Conservation (phyloP, 2,329 filamentous ascomycete species). For the Lizonia empirigonia region DNA sequence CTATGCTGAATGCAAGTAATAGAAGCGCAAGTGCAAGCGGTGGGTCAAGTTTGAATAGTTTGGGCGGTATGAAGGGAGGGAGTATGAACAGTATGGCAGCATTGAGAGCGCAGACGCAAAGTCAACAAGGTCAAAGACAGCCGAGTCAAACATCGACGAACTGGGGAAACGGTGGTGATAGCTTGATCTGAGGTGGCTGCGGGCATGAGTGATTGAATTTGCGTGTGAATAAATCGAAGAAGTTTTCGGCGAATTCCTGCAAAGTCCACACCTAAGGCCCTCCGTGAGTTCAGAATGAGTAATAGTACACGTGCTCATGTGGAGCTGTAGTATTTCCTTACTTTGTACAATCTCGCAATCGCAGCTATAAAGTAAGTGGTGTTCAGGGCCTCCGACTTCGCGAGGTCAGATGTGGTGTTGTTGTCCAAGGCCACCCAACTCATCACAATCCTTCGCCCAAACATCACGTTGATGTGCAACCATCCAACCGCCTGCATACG, state of each 20-base stretch:
- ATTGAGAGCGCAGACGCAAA: constrained; percentile 34
- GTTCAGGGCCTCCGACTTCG: not conserved
- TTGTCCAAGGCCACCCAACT: not conserved
- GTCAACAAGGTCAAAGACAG: constrained; percentile 26
- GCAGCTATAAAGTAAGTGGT: not conserved
- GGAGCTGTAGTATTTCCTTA: not conserved
- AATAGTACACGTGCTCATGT: not conserved
- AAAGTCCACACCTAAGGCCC: not conserved
- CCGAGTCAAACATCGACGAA: constrained; percentile 25
- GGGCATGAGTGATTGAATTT: not conserved
- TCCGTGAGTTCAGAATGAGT: not conserved
- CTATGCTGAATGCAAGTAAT: constrained; percentile 19
- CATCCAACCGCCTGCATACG: not conserved
- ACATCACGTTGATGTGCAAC: not conserved
- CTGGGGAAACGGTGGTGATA: constrained; percentile 35
- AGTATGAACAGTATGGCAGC: constrained; percentile 33
- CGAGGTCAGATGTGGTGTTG: not conserved
- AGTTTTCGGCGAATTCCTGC: not conserved
- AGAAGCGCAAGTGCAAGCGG: constrained; percentile 9
- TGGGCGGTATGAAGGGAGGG: constrained; percentile 6
- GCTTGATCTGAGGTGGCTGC: constrained; percentile 31
- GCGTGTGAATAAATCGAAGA: not conserved
- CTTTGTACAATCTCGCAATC: not conserved
- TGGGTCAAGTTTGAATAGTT: constrained; percentile 25
- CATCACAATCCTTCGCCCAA: not conserved